Evolutionary conservation across 345 rosid genomes (phyloP), one percentile per base, ranked within the genome.

Genomic region (Laguncularia racemosa): DNA sequence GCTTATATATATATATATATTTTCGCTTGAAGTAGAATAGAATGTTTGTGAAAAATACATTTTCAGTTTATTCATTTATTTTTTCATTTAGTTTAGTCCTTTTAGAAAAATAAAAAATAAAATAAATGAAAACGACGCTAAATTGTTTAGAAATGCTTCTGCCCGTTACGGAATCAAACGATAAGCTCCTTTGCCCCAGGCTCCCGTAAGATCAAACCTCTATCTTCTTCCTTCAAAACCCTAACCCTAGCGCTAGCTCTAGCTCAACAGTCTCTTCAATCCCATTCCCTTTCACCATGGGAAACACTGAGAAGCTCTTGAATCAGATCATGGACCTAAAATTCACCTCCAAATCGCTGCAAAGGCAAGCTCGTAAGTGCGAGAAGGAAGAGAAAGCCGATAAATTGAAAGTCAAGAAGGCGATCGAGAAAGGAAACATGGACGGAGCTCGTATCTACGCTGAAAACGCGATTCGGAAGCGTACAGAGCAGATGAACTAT

Each of bases 351-450:
- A 93, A 93, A 64, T 83, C 95, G 62, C 84, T 93, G 68, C 99
- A 93, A 59, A 74, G 95, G 52, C 97, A 93, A 64, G 68, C 91
- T 18, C 67, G 86, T 65, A 93, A 93, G 78, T 93, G 99, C 81
- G 99, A 93, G 88, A 93, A 93, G 81, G 97, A 89, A 12, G 99
- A 89, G 89, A 93, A 93, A 45, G 60, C 89, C n/a, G 99, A 89
- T 84, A 89, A 89, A 62, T 65, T 93, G 62, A 93, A 89, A 76
- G 91, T 89, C 38, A 89, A 93, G 81, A 93, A 93, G 76, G 99
- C 99, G 55, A 93, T 89, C 64, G 97, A 93, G 84, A 93, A 89
- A 45, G 99, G 99, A 1, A 93, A 93, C 69, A 82, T 89, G 96
- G 99, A 93, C 60, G 99, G 99, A 15, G 99, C 90, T 45, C 81